These are phyloP conservation scores for Zygotorulaspora danielsina DNA, from an alignment of 805 yeast species.

Conservation along the genomic window DNA sequence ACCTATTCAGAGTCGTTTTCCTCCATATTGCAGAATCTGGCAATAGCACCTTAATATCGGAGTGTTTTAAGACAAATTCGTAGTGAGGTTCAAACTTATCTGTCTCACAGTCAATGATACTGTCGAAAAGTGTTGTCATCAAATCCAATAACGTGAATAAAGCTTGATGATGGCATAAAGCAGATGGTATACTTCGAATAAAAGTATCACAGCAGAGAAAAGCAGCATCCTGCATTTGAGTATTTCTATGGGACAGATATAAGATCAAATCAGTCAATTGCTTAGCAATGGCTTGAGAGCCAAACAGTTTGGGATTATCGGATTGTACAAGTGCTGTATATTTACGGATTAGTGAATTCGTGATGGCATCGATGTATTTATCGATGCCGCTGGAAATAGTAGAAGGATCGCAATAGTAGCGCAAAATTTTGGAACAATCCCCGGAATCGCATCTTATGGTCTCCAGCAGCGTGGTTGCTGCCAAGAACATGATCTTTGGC, in stretches of 20 bases:
- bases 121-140: constrained; percentile 68
- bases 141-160: constrained; percentile 79
- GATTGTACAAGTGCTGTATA: constrained; percentile 49
- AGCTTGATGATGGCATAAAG: constrained; percentile 69
- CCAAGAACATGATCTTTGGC: constrained; percentile 80
- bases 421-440: constrained; percentile 69
- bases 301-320: constrained; percentile 53
- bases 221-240: constrained; percentile 72
- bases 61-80: constrained; percentile 47
- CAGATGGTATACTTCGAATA: constrained; percentile 63
- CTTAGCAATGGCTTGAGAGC: constrained; percentile 54
- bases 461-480: constrained; percentile 78
- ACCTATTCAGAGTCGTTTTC: constrained; percentile 53
- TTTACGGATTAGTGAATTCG: constrained; percentile 53
- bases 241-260: constrained; percentile 73
- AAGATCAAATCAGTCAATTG: constrained; percentile 68
- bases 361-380: constrained; percentile 60
- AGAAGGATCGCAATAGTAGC: constrained; percentile 84
- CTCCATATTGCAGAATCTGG: constrained; percentile 81
- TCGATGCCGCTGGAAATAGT: constrained; percentile 64
- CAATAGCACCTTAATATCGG: constrained; percentile 35
- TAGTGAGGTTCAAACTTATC: constrained; percentile 84
- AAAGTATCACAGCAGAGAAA: constrained; percentile 69
- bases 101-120: constrained; percentile 77
- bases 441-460: constrained; percentile 74